A percentile compares a stretch with the other conserved stretches of the same genome.
Evolutionary conservation across 106 monocot genomes (phyloP).

Genomic region (Dactylorhiza incarnata): DNA sequence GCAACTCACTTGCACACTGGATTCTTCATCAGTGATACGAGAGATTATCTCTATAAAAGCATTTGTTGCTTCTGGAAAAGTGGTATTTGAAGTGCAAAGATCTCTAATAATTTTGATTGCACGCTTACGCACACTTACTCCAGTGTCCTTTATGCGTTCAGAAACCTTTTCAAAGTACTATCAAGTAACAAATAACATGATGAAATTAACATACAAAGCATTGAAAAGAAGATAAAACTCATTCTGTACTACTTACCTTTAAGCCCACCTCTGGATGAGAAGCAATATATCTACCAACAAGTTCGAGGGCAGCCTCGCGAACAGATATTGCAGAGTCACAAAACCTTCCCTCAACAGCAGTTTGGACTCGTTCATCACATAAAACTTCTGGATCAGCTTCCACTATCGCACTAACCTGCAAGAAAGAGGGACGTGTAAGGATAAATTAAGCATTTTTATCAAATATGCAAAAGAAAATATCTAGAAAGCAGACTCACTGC

Average conservation of each 20-base stretch:
- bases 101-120: conserved; percentile 94
- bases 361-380: conserved; percentile 89
- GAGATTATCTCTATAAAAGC: conserved; percentile 97
- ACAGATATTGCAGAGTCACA: conserved; percentile 98
- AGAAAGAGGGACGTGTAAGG: neutral
- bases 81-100: conserved; percentile 69
- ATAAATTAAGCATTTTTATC: neutral
- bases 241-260: conserved; percentile 38
- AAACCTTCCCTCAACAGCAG: conserved; percentile 97
- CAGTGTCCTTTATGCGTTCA: conserved; percentile 96
- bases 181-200: conserved; percentile 10
- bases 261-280: conserved; percentile 98
- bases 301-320: conserved; percentile 97
- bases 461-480: neutral
- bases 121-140: conserved; percentile 96
- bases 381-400: conserved; percentile 97
- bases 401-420: conserved; percentile 88
- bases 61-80: conserved; percentile 54
- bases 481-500: conserved; percentile 48
- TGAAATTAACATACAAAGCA: neutral
- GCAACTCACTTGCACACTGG: conserved; percentile 77
- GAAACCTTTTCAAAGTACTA: conserved; percentile 98
- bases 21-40: conserved; percentile 96
- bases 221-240: conserved; percentile 8
- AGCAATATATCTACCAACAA: conserved; percentile 98